Conservation (phyloP, 202 grass and related monocot species). For the Hordeum pubiflorum region DNA sequence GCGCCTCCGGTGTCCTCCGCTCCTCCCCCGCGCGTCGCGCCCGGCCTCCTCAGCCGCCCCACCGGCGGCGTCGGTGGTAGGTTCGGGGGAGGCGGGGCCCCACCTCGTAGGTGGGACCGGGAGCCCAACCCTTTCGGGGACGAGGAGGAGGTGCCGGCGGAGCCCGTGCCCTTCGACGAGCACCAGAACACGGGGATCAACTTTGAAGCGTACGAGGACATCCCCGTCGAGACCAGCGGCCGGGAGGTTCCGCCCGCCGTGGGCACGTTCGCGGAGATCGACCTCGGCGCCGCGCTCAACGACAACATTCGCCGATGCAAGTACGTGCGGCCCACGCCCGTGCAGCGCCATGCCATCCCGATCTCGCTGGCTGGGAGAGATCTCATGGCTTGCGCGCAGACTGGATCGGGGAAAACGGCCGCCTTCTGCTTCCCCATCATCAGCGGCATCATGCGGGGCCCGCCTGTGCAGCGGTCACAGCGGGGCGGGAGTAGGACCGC, state of each 20-base stretch:
- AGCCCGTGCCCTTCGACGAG: slow-evolving; percentile 1
- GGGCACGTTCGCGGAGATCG: slow-evolving; percentile 56
- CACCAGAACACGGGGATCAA: slow-evolving; percentile 63
- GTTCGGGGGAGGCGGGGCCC: background rate
- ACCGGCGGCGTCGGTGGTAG: background rate
- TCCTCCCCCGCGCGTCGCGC: background rate
- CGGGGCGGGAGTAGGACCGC: slow-evolving; percentile 30
- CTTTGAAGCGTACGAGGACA: slow-evolving; percentile 82
- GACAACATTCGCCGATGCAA: slow-evolving; percentile 61
- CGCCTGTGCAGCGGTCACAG: slow-evolving; percentile 13
- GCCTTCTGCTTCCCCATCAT: slow-evolving; percentile 84
- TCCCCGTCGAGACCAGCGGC: slow-evolving; percentile 62
- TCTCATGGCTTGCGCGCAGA: slow-evolving; percentile 81
- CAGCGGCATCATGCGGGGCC: slow-evolving; percentile 52
- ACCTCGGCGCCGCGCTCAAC: slow-evolving; percentile 54
- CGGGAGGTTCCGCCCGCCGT: slow-evolving; percentile 46
- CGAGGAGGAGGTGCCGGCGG: background rate
- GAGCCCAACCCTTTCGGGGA: slow-evolving; percentile 54
- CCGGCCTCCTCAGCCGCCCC: slow-evolving; percentile 17
- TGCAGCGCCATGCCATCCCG: slow-evolving; percentile 68
- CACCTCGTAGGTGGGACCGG: slow-evolving; percentile 29
- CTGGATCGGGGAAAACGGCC: slow-evolving; percentile 64
- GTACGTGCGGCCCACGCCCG: slow-evolving; percentile 64
- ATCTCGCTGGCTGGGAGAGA: slow-evolving; percentile 62
- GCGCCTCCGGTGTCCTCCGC: background rate